Base-by-base conservation (phyloP, 2,329 filamentous ascomycete species). In the Alternaria novae-zelandiae region DNA sequence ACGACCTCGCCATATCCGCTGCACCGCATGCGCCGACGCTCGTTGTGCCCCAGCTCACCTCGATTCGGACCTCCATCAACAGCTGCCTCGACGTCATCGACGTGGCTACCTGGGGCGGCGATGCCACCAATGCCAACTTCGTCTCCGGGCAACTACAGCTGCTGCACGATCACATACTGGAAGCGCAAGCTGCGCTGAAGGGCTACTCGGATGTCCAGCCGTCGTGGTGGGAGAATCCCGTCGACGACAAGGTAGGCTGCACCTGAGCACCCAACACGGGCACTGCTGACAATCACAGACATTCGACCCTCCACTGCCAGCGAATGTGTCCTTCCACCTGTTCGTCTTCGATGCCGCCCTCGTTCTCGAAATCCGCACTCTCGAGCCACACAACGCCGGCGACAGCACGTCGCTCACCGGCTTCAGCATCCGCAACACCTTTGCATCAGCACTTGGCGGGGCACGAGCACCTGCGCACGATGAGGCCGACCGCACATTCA, bases 11-110 rank as follows among this genome's bases (percentile, higher is more conserved):
- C 66, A 80, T 88, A 54, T 87, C 85, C 7, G 82, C 82, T 47
- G 79, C 82, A 5, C 83, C 86, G n/a, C 81, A 83, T 51, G 85
- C 86, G 5, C 86, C 87, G 5, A 85, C 85, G 5, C 82, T 91
- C 30, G 81, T 87, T 13, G 86, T 98, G 54, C 85, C 87, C 15
- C 89, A 94, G 63, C 86, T 97, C 55, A 88, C 89, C 20, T 83
- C 87, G 11, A 87, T 96, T 12, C 88, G 93, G 66, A 88, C 89
- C n/a, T 85, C 94, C 44, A 90, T 98, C 70, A 95, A 91, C 64
- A 88, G 93, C 73, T 90, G 92, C 61, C 87, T 97, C 66, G 93
- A 96, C 78, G 88, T 97, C 50, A 89, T 97, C 54, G 88, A 91
- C 71, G 87, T 96, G 15, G 93, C 91, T 47, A 86, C 91, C 26